These are phyloP conservation scores for Tripterygium wilfordii DNA, from an alignment of 177 flowering plant genomes.

Conservation along the genomic window DNA sequence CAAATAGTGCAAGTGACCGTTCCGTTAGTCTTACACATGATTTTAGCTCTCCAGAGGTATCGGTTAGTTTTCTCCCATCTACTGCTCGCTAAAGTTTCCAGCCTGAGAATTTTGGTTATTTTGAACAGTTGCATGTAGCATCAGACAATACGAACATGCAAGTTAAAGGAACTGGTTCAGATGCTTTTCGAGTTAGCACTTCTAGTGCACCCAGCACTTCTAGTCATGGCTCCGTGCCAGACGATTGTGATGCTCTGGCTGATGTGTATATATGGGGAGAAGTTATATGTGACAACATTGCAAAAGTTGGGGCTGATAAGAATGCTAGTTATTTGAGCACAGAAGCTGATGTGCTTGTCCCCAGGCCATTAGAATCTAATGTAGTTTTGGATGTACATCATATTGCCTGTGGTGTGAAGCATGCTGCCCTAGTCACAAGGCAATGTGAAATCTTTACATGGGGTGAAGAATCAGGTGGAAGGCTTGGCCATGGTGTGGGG, in stretches of 20 bases:
- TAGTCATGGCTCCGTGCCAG: slow-evolving; percentile 91
- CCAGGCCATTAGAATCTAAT: slow-evolving; percentile 77
- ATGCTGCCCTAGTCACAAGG: slow-evolving; percentile 83
- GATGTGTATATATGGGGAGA: slow-evolving; percentile 99
- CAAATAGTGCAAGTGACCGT: slow-evolving; percentile 74
- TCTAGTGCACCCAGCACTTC: slow-evolving; percentile 97
- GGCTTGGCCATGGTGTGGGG: slow-evolving; percentile 90
- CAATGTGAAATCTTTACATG: slow-evolving; percentile 93
- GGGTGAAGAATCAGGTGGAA: slow-evolving; percentile 98
- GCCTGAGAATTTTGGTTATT: slow-evolving; percentile 33
- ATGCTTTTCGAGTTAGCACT: slow-evolving; percentile 83
- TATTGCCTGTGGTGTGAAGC: slow-evolving; percentile 86
- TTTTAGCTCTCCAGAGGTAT: slow-evolving; percentile 59
- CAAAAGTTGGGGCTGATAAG: slow-evolving; percentile 53
- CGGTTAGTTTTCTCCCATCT: slow-evolving; percentile 30
- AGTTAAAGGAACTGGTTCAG: slow-evolving; percentile 76
- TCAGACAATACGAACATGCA: slow-evolving; percentile 79
- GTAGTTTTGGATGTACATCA: slow-evolving; percentile 80
- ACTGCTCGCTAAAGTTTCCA: slow-evolving; percentile 36
- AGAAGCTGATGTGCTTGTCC: slow-evolving; percentile 73
- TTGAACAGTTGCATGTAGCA: slow-evolving; percentile 72
- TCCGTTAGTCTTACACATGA: slow-evolving; percentile 58
- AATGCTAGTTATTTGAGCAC: slow-evolving; percentile 33
- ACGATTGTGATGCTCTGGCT: slow-evolving; percentile 90
- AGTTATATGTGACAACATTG: slow-evolving; percentile 53